Evolutionary conservation across 495 filamentous ascomycete species (phyloP).

Genomic region (Penicillium nucicola): DNA sequence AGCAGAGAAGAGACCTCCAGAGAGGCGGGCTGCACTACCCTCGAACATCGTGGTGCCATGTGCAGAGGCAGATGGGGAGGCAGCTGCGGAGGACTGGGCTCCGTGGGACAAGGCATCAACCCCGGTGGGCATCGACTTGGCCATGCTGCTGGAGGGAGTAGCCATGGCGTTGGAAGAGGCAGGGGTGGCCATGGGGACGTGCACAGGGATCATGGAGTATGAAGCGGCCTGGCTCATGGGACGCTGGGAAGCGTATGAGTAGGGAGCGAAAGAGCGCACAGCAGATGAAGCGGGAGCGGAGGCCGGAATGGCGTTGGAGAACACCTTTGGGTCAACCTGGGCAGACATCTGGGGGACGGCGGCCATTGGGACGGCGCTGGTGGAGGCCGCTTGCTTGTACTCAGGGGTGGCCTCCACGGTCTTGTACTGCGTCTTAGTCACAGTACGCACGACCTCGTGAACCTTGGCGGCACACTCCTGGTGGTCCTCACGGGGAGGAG

Average conservation of each 20-base stretch:
- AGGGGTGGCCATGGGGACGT: constrained; percentile 24
- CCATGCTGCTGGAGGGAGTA: constrained; percentile 5
- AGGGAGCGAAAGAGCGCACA: not conserved
- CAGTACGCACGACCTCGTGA: constrained; percentile 28
- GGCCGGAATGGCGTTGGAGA: not conserved
- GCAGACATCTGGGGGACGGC: constrained; percentile 3
- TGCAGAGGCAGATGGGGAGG: constrained; percentile 10
- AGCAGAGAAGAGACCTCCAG: constrained; percentile 26
- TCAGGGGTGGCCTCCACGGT: constrained; percentile 13
- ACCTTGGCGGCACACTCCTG: constrained; percentile 13
- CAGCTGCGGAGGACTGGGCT: constrained; percentile 1
- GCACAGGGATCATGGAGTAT: constrained; percentile 32
- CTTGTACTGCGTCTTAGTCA: constrained; percentile 28
- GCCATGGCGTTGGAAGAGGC: constrained; percentile 5
- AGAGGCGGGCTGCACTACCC: constrained; percentile 25
- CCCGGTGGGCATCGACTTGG: constrained; percentile 8
- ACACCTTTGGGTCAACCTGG: not conserved
- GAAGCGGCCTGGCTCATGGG: constrained; percentile 5
- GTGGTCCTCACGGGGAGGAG: constrained; percentile 1
- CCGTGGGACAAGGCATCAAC: constrained; percentile 11
- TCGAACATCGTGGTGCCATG: constrained; percentile 21
- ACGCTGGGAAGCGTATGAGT: constrained; percentile 11
- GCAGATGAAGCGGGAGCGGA: constrained; percentile 7
- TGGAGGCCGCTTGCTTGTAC: constrained; percentile 6
- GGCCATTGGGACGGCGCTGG: constrained; percentile 6